Conservation (phyloP, 2,329 filamentous ascomycete genomes). For the Intubia oerlemansii region DNA sequence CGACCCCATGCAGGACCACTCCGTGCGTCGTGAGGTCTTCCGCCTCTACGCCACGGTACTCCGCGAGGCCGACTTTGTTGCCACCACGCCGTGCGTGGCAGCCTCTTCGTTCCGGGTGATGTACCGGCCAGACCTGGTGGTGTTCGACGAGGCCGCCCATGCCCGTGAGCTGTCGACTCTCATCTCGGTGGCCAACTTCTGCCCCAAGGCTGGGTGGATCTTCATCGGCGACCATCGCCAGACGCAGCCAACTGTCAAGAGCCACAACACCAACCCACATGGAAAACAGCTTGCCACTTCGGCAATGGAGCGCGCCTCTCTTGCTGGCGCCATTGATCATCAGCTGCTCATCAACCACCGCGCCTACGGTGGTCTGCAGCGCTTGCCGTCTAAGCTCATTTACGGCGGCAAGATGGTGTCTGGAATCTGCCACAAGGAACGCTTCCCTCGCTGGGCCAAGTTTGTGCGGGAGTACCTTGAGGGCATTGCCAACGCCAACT, state of each 20-base stretch:
- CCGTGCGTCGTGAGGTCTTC: slow-evolving; percentile 12
- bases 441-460: slow-evolving; percentile 5
- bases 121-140: slow-evolving; percentile 64
- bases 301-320: slow-evolving; percentile 11
- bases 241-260: slow-evolving; percentile 19
- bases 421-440: too few species aligned
- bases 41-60: slow-evolving; percentile 19
- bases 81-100: slow-evolving; percentile 23
- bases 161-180: slow-evolving; percentile 22
- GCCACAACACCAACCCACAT: slow-evolving; percentile 5
- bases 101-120: slow-evolving; percentile 20
- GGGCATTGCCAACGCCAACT: slow-evolving; percentile 1
- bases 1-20: slow-evolving; percentile 7
- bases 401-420: slow-evolving; percentile 17
- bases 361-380: slow-evolving; percentile 13
- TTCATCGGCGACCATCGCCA: slow-evolving; percentile 24
- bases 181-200: slow-evolving; percentile 21
- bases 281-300: slow-evolving; percentile 9
- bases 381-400: slow-evolving; percentile 19
- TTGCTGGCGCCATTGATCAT: slow-evolving; percentile 8
- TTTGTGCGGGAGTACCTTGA: slow-evolving; percentile 8
- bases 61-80: slow-evolving; percentile 19
- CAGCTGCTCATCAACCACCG: slow-evolving; percentile 13
- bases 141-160: slow-evolving; percentile 50
- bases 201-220: slow-evolving; percentile 19